Percentiles rank a stretch among this genome's conserved stretches.
Conservation (phyloP, 1,284 basidiomycete species). For the Pholiota adiposa region DNA sequence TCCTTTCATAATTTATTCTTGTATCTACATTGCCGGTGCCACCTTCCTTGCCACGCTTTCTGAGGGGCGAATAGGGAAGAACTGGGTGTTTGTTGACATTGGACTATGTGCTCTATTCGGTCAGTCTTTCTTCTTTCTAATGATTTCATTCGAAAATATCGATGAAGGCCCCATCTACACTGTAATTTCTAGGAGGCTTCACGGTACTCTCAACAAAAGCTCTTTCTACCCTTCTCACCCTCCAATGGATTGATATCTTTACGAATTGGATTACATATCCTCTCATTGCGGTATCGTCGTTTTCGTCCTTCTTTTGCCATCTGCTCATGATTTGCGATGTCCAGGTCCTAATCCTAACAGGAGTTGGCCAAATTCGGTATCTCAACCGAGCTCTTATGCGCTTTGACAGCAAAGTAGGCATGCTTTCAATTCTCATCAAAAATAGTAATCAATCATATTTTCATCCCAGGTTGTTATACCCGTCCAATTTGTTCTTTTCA, state of each 20-base stretch:
- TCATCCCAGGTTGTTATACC: constrained; percentile 81
- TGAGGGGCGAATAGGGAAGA: constrained; percentile 59
- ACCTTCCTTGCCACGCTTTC: constrained; percentile 68
- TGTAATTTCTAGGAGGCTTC: constrained; percentile 71
- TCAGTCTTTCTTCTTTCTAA: constrained; percentile 31
- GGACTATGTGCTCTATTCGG: constrained; percentile 89
- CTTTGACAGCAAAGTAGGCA: constrained; percentile 81
- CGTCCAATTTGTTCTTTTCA: constrained; percentile 92
- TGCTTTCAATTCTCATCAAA: neutral
- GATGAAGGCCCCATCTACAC: neutral
- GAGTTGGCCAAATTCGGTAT: constrained; percentile 89
- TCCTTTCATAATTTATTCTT: constrained; percentile 78
- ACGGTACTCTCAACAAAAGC: constrained; percentile 96
- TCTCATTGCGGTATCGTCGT: constrained; percentile 53
- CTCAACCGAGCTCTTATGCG: constrained; percentile 89
- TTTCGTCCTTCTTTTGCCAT: neutral
- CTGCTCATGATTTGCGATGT: constrained; percentile 11
- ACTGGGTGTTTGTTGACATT: constrained; percentile 85
- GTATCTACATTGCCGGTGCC: constrained; percentile 60
- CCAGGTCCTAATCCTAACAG: constrained; percentile 78
- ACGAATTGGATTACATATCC: constrained; percentile 82
- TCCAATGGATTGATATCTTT: constrained; percentile 77
- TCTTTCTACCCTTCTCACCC: constrained; percentile 82
- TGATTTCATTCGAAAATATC: neutral
- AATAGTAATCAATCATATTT: neutral